Percentiles rank a stretch among this genome's conserved stretches.
These are phyloP conservation scores for Paxillus rubicundulus DNA, from an alignment of 768 basidiomycete species.

Conservation along the genomic window DNA sequence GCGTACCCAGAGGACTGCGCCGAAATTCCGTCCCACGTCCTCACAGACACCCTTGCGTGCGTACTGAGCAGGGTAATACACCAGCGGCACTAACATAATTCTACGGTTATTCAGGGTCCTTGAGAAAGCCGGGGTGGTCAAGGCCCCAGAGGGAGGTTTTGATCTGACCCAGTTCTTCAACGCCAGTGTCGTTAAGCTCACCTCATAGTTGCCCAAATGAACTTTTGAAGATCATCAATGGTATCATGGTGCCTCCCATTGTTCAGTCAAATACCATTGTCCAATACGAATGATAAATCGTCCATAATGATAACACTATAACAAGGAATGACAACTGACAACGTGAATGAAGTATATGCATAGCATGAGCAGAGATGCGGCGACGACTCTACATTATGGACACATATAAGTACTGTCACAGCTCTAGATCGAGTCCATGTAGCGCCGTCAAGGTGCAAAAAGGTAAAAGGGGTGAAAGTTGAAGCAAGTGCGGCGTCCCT, in stretches of 20 bases:
- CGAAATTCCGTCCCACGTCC: slow-evolving; percentile 59
- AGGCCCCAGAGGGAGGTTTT: slow-evolving; percentile 50
- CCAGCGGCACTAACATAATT: neutral
- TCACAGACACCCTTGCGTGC: slow-evolving; percentile 69
- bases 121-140: slow-evolving; percentile 72
- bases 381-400: neutral
- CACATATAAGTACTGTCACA: neutral
- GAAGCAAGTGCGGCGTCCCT: slow-evolving; percentile 13
- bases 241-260: neutral
- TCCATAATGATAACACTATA: slow-evolving; percentile 15
- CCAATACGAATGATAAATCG: slow-evolving; percentile 2
- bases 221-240: neutral
- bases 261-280: neutral
- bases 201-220: slow-evolving; percentile 25
- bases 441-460: neutral
- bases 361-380: neutral
- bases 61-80: slow-evolving; percentile 16
- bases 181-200: slow-evolving; percentile 48
- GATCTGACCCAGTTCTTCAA: slow-evolving; percentile 57
- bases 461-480: neutral
- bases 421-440: slow-evolving; percentile 1
- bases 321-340: slow-evolving; percentile 4
- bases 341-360: slow-evolving; percentile 1
- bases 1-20: slow-evolving; percentile 67
- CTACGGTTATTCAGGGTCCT: slow-evolving; percentile 50